Conservation (phyloP, 1,284 basidiomycete genomes). For the Pseudozyma tsukubaensis region DNA sequence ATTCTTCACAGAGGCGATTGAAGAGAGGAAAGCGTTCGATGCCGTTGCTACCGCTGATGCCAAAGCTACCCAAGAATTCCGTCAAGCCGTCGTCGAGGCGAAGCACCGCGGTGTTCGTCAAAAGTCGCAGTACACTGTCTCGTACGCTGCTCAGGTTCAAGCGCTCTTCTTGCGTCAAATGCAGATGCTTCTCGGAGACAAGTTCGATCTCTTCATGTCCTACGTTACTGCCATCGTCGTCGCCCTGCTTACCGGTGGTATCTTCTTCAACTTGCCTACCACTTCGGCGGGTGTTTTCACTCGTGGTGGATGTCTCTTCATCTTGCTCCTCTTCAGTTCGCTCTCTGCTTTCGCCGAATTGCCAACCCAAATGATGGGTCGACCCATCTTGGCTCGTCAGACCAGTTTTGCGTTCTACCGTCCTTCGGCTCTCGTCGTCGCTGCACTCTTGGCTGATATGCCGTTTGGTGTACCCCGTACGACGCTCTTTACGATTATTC, state of each 20-base stretch:
- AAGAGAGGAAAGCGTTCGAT: constrained; percentile 75
- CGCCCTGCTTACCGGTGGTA: constrained; percentile 82
- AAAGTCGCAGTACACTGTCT: constrained; percentile 87
- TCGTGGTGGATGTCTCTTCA: constrained; percentile 84
- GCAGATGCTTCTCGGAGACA: constrained; percentile 82
- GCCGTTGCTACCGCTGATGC: constrained; percentile 76
- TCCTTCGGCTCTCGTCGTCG: constrained; percentile 61
- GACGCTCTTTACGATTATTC: constrained; percentile 69
- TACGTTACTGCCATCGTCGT: constrained; percentile 71
- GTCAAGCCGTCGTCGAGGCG: constrained; percentile 79
- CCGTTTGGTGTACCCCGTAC: constrained; percentile 70
- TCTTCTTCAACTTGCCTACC: constrained; percentile 76
- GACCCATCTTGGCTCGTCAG: constrained; percentile 56
- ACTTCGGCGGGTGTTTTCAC: constrained; percentile 76
- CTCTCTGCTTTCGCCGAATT: constrained; percentile 69
- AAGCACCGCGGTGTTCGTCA: constrained; percentile 85
- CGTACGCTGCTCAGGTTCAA: constrained; percentile 70
- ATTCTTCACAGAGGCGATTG: constrained; percentile 72
- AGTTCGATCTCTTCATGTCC: constrained; percentile 77
- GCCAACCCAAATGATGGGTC: constrained; percentile 55
- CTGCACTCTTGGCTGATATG: constrained; percentile 66
- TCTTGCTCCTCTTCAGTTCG: constrained; percentile 70
- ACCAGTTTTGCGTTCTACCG: constrained; percentile 64
- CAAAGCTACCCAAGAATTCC: constrained; percentile 75
- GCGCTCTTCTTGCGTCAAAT: constrained; percentile 82